Percentiles rank a stretch among this genome's conserved stretches.
These are phyloP conservation scores for Barnettozyma salicaria DNA, from an alignment of 805 yeast genomes.

Conservation along the genomic window DNA sequence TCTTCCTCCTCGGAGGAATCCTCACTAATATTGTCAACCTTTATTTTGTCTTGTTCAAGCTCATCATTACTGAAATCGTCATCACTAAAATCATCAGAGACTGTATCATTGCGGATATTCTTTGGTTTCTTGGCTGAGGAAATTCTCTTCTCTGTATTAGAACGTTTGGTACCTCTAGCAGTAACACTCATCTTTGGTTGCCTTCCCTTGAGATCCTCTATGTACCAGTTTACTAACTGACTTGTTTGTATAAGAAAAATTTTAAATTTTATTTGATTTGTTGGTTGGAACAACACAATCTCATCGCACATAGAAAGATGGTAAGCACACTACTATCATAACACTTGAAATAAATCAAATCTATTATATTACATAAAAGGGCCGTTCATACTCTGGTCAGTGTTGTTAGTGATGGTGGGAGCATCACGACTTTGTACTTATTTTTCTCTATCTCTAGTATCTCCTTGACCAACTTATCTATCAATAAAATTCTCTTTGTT, in stretches of 20 bases:
- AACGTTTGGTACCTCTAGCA: slow-evolving; percentile 22
- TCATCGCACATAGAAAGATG: slow-evolving; percentile 8
- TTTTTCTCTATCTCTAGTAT: slow-evolving; percentile 13
- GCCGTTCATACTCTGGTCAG: slow-evolving; percentile 1
- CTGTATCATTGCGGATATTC: neutral
- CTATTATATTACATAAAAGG: too few species aligned
- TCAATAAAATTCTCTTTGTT: slow-evolving; percentile 13
- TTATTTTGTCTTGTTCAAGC: slow-evolving; percentile 24
- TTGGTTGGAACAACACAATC: slow-evolving; percentile 8
- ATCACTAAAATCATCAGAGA: slow-evolving; percentile 16
- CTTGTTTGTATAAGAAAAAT: slow-evolving; percentile 4
- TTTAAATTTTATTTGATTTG: slow-evolving; percentile 3
- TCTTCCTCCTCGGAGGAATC: slow-evolving; percentile 17
- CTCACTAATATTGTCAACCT: slow-evolving; percentile 12
- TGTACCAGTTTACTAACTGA: neutral
- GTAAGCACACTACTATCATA: too few species aligned
- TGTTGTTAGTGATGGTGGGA: slow-evolving; percentile 24
- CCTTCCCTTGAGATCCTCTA: neutral
- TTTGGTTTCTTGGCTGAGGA: slow-evolving; percentile 18
- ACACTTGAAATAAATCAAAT: too few species aligned
- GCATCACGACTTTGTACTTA: slow-evolving; percentile 29
- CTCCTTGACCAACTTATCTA: slow-evolving; percentile 22
- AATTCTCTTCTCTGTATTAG: slow-evolving; percentile 3
- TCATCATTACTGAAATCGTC: slow-evolving; percentile 32
- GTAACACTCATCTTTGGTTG: slow-evolving; percentile 16